A percentile compares a stretch with the other conserved stretches of the same genome.
These are phyloP conservation scores for Avena eriantha DNA, from an alignment of 176 grass and related monocot genomes.

Conservation along the genomic window DNA sequence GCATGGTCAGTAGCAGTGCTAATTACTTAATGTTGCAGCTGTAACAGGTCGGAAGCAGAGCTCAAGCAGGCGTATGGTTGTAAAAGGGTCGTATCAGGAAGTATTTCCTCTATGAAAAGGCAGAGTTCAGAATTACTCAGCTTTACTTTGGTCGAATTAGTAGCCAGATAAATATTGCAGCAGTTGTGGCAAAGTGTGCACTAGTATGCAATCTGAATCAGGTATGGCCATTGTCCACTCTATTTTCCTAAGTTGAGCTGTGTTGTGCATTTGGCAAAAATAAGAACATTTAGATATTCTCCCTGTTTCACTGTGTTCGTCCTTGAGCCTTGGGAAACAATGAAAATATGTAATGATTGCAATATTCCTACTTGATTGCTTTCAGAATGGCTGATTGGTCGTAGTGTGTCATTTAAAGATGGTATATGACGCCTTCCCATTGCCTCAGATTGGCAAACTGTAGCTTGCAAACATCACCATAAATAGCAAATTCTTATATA, in stretches of 20 bases:
- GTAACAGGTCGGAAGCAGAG: too few relatives aligned
- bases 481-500: not conserved
- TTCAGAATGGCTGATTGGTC: not conserved
- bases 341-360: not conserved
- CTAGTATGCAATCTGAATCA: too few relatives aligned
- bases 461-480: not conserved
- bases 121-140: too few relatives aligned
- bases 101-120: too few relatives aligned
- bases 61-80: too few relatives aligned
- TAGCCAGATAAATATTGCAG: not conserved
- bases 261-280: not conserved
- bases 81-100: too few relatives aligned
- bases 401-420: not conserved
- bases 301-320: not conserved
- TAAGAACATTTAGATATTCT: not conserved
- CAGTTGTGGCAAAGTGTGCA: not conserved
- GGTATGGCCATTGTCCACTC: too few relatives aligned
- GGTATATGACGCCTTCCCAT: not conserved
- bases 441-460: not conserved
- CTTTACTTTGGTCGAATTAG: not conserved
- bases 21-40: not conserved
- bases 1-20: not conserved
- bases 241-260: too few relatives aligned
- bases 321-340: not conserved
- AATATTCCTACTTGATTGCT: not conserved